These are phyloP conservation scores for Erodium chrysanthum DNA, from an alignment of 441 rosid genomes.

Conservation along the genomic window DNA sequence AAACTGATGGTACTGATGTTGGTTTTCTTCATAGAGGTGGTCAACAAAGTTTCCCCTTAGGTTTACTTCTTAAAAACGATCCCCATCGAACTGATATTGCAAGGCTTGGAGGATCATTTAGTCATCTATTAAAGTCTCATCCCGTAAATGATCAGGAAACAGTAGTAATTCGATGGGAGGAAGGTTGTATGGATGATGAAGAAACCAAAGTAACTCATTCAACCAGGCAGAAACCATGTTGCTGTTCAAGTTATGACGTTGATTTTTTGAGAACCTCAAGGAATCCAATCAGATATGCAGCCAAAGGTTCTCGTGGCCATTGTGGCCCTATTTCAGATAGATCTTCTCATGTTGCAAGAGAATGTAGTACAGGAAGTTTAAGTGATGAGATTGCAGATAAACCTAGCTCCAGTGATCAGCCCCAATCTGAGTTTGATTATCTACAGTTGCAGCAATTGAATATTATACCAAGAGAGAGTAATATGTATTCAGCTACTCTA, in stretches of 20 bases:
- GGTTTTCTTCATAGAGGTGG: conserved; percentile 96
- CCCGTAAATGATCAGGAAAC: conserved; percentile 56
- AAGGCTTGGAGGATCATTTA: conserved; percentile 90
- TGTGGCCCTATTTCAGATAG: conserved; percentile 63
- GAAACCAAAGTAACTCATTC: conserved; percentile 65
- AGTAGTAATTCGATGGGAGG: conserved; percentile 85
- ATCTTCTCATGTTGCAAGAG: conserved; percentile 78
- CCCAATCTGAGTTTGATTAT: conserved; percentile 81
- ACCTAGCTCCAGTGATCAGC: conserved; percentile 83
- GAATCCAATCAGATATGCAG: conserved; percentile 41
- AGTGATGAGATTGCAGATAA: conserved; percentile 82
- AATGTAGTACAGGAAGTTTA: conserved; percentile 66
- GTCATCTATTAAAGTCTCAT: conserved; percentile 69
- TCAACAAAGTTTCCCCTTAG: conserved; percentile 67
- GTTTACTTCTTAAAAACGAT: conserved; percentile 78
- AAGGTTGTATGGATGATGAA: conserved; percentile 89
- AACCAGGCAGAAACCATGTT: conserved; percentile 78
- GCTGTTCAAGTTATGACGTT: conserved; percentile 70
- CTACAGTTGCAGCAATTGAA: conserved; percentile 45
- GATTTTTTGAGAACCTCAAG: conserved; percentile 60
- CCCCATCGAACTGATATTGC: conserved; percentile 71
- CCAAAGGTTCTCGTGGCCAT: conserved; percentile 55
- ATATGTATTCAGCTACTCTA: conserved; percentile 42
- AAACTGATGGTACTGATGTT: conserved; percentile 36
- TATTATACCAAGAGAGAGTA: conserved; percentile 47